These are phyloP conservation scores for Centaurea solstitialis DNA, from an alignment of 129 eudicot genomes.

Conservation along the genomic window DNA sequence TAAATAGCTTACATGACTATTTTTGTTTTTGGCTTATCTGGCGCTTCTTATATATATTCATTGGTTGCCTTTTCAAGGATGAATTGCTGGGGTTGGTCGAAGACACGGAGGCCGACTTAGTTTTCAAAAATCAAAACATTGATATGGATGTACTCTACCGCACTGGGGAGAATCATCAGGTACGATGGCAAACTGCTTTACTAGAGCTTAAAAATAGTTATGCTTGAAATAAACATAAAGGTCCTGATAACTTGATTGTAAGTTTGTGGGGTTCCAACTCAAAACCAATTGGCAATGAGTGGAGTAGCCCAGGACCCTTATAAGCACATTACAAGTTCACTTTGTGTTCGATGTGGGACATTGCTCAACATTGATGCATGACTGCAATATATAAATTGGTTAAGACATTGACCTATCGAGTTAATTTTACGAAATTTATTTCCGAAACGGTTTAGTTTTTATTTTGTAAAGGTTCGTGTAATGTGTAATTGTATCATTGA, in stretches of 20 bases:
- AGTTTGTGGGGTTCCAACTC: no score
- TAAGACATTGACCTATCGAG: neutral
- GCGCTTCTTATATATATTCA: conserved; percentile 1
- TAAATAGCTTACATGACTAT: neutral
- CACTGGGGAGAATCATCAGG: conserved; percentile 85
- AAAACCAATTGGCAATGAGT: no score
- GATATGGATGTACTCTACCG: conserved; percentile 88
- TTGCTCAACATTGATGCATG: no score
- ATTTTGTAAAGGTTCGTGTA: neutral
- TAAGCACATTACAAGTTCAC: no score
- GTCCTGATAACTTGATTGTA: neutral
- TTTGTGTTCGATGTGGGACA: no score
- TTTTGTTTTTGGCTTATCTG: neutral
- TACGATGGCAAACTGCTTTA: conserved; percentile 9
- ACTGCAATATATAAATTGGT: conserved; percentile 1
- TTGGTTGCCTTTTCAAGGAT: conserved; percentile 54
- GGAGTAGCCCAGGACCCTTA: no score
- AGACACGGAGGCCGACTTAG: conserved; percentile 49
- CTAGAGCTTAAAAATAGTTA: neutral
- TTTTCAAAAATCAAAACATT: conserved; percentile 57
- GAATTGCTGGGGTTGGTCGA: conserved; percentile 83
- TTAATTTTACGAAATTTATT: neutral
- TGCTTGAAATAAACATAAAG: neutral
- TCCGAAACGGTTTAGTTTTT: neutral
- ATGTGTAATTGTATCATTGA: neutral